Evolutionary conservation across 495 filamentous ascomycete genomes (phyloP).

Genomic region (Talaromyces wortmannii): DNA sequence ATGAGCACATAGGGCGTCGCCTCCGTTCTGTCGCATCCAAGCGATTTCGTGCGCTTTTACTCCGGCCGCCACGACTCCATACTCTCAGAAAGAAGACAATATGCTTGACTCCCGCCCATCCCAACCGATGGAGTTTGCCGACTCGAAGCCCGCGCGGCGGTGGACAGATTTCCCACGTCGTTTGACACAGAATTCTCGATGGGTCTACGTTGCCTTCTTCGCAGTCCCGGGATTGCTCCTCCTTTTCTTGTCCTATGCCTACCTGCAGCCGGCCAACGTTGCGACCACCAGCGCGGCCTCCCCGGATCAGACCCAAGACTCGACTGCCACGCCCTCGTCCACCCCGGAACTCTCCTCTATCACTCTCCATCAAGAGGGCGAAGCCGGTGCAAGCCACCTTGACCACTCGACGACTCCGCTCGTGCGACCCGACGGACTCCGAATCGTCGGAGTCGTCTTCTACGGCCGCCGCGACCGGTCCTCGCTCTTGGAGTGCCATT

Average conservation of each 20-base stretch:
- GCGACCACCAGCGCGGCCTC: neutral
- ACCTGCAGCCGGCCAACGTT: neutral
- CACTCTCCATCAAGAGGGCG: conserved; percentile 1
- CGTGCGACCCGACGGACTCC: conserved; percentile 1
- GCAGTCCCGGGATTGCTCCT: neutral
- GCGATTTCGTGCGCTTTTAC: too few species aligned
- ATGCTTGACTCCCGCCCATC: neutral
- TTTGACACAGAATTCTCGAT: neutral
- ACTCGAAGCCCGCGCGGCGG: neutral
- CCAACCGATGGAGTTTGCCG: neutral
- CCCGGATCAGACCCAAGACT: neutral
- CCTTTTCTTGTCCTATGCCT: neutral
- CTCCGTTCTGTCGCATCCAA: too few species aligned
- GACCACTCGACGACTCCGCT: conserved; percentile 3
- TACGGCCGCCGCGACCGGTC: conserved; percentile 35
- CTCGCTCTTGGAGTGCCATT: conserved; percentile 39
- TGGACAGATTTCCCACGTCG: neutral
- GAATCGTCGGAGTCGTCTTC: conserved; percentile 28
- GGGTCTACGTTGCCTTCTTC: neutral
- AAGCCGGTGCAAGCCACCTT: conserved; percentile 1
- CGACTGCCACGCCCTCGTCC: neutral
- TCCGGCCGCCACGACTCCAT: too few species aligned
- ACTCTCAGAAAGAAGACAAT: too few species aligned
- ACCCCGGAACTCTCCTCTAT: conserved; percentile 5
- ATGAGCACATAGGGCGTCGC: too few species aligned